A percentile compares a stretch with the other conserved stretches of the same genome.
Conservation (phyloP, 352 stramenopile genomes). For the Phytophthora ramorum region DNA sequence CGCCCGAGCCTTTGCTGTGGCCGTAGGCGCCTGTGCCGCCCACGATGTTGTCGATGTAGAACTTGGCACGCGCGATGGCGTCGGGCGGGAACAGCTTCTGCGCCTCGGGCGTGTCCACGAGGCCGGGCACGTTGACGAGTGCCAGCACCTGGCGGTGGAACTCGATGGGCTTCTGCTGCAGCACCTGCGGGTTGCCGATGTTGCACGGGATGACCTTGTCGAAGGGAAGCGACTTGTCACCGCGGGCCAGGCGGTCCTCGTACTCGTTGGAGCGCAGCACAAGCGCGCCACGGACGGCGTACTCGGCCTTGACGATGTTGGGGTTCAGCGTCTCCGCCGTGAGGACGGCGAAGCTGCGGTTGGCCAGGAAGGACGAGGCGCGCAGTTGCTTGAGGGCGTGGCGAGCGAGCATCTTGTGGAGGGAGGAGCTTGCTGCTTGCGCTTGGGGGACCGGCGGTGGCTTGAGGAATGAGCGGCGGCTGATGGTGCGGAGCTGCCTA, state of each 20-base stretch:
- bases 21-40: slow-evolving; percentile 93
- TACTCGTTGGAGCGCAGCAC: slow-evolving; percentile 85
- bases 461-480: slow-evolving; percentile 39
- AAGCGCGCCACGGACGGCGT: slow-evolving; percentile 90
- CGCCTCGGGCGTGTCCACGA: slow-evolving; percentile 86
- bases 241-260: slow-evolving; percentile 65
- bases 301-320: slow-evolving; percentile 81
- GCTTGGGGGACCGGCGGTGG: slow-evolving; percentile 30
- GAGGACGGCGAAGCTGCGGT: slow-evolving; percentile 68
- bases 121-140: slow-evolving; percentile 88
- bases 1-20: slow-evolving; percentile 90
- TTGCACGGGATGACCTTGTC: slow-evolving; percentile 98
- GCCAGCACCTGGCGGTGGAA: slow-evolving; percentile 94
- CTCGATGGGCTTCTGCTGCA: slow-evolving; percentile 95
- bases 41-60: slow-evolving; percentile 88
- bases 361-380: slow-evolving; percentile 15
- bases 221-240: slow-evolving; percentile 78
- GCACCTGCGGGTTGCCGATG: slow-evolving; percentile 97
- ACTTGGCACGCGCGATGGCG: slow-evolving; percentile 87
- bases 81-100: slow-evolving; percentile 87
- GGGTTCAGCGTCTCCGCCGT: slow-evolving; percentile 58
- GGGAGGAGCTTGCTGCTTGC: background rate
- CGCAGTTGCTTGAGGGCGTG: slow-evolving; percentile 40
- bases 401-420: slow-evolving; percentile 40
- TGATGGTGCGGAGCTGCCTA: slow-evolving; percentile 20